Evolutionary conservation across 2,329 filamentous ascomycete genomes (phyloP).

Genomic region (Fusarium dimerum): DNA sequence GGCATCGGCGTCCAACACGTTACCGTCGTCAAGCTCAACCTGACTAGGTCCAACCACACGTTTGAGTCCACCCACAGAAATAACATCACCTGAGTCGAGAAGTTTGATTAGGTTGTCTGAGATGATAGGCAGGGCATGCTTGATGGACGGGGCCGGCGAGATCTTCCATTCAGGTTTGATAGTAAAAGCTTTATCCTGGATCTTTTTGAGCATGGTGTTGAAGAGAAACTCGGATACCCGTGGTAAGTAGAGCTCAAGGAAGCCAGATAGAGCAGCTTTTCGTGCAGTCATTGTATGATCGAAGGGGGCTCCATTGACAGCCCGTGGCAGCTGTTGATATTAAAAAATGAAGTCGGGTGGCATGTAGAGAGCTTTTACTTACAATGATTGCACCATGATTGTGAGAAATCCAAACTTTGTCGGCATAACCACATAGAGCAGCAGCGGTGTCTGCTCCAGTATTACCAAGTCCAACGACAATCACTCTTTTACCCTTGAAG

Average conservation of each 20-base stretch:
- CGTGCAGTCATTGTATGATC: slow-evolving; percentile 38
- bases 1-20: slow-evolving; percentile 28
- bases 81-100: slow-evolving; percentile 39
- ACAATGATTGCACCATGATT: slow-evolving; percentile 40
- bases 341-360: neutral
- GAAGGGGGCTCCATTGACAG: slow-evolving; percentile 35
- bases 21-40: slow-evolving; percentile 33
- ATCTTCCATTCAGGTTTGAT: slow-evolving; percentile 33
- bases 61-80: slow-evolving; percentile 32
- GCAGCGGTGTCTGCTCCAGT: slow-evolving; percentile 35
- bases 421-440: slow-evolving; percentile 35
- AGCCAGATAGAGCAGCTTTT: slow-evolving; percentile 31
- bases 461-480: slow-evolving; percentile 46
- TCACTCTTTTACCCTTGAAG: slow-evolving; percentile 43
- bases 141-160: slow-evolving; percentile 24
- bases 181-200: slow-evolving; percentile 26
- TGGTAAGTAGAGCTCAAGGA: slow-evolving; percentile 30
- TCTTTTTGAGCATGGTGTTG: slow-evolving; percentile 23
- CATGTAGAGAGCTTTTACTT: slow-evolving; percentile 5
- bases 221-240: slow-evolving; percentile 21
- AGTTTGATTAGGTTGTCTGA: slow-evolving; percentile 32
- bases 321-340: slow-evolving; percentile 26
- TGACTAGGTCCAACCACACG: slow-evolving; percentile 24
- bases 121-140: slow-evolving; percentile 27
- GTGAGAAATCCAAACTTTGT: slow-evolving; percentile 44